Conservation (phyloP, 208 protist species). For the Trypanosoma scelopori region DNA sequence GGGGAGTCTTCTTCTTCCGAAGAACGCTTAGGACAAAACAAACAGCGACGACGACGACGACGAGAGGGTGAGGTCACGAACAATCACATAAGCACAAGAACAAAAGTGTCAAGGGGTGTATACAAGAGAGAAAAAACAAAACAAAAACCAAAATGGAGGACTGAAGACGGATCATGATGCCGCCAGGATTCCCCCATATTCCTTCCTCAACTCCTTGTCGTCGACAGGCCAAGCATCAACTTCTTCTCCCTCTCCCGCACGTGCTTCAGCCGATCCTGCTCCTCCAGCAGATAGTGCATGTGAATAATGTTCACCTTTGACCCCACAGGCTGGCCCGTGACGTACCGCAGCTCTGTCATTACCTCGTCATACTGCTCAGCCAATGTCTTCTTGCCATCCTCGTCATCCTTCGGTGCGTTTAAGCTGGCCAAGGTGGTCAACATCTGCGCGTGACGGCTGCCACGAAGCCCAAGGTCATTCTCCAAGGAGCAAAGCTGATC, state of each 20-base stretch:
- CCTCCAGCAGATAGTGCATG: slow-evolving; percentile 73
- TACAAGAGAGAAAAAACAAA: not conserved
- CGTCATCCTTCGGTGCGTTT: slow-evolving; percentile 24
- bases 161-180: slow-evolving; percentile 9
- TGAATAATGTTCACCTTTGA: slow-evolving; percentile 82
- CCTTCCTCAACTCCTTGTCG: not conserved
- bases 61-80: not conserved
- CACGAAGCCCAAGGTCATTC: slow-evolving; percentile 49
- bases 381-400: slow-evolving; percentile 42
- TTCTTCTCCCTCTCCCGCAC: slow-evolving; percentile 41
- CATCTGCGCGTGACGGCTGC: slow-evolving; percentile 46
- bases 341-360: slow-evolving; percentile 73
- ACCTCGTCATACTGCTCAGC: slow-evolving; percentile 65
- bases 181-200: not conserved
- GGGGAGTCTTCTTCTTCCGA: too few relatives aligned
- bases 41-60: slow-evolving; percentile 15
- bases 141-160: too few relatives aligned
- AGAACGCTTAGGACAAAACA: too few relatives aligned
- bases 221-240: not conserved
- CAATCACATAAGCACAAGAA: too few relatives aligned
- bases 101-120: too few relatives aligned
- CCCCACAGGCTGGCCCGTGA: slow-evolving; percentile 61
- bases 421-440: slow-evolving; percentile 11
- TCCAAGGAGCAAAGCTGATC: slow-evolving; percentile 48
- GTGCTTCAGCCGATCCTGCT: slow-evolving; percentile 53